Percentiles rank a stretch among this genome's conserved stretches.
Evolutionary conservation across 2,329 filamentous ascomycete genomes (phyloP).

Genomic region (Setomelanomma holmii): DNA sequence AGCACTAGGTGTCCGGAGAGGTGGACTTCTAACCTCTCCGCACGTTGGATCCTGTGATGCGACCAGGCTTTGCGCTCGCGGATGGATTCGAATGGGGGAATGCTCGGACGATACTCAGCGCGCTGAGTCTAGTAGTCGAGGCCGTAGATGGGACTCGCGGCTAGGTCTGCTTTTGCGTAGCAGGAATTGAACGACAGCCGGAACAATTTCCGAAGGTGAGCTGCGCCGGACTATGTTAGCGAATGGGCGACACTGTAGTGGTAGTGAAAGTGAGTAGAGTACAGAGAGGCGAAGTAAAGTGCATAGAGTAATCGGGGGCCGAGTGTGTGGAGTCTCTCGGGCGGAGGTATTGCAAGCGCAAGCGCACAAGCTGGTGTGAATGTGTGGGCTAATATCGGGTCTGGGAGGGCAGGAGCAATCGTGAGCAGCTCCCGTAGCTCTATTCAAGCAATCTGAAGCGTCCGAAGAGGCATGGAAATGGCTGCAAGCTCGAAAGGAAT

Average conservation of each 20-base stretch:
- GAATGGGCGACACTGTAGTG: not conserved
- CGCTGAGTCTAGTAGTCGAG: not conserved
- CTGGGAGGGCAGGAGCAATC: not conserved
- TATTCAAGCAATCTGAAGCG: not conserved
- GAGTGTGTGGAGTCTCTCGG: not conserved
- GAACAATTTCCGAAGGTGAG: conserved; percentile 15
- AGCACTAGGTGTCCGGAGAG: conserved; percentile 50
- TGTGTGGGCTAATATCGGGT: not conserved
- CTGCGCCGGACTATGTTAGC: conserved; percentile 26
- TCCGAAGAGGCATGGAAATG: not conserved
- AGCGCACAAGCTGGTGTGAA: not conserved
- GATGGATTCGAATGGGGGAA: not conserved
- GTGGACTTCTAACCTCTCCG: conserved; percentile 49
- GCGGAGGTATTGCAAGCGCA: not conserved
- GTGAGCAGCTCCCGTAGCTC: not conserved
- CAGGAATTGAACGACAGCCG: conserved; percentile 13
- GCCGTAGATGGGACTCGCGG: conserved; percentile 9
- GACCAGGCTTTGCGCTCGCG: conserved; percentile 25
- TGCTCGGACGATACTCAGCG: not conserved
- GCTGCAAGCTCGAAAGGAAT: conserved; percentile 8
- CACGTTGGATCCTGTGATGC: conserved; percentile 35
- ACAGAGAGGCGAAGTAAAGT: not conserved
- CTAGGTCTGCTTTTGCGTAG: conserved; percentile 3
- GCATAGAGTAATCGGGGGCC: not conserved
- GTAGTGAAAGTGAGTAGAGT: not conserved